Percentiles rank a stretch among this genome's conserved stretches.
phyloP scores from a whole-genome alignment of 495 filamentous ascomycete species.

The Tuber borchii region DNA sequence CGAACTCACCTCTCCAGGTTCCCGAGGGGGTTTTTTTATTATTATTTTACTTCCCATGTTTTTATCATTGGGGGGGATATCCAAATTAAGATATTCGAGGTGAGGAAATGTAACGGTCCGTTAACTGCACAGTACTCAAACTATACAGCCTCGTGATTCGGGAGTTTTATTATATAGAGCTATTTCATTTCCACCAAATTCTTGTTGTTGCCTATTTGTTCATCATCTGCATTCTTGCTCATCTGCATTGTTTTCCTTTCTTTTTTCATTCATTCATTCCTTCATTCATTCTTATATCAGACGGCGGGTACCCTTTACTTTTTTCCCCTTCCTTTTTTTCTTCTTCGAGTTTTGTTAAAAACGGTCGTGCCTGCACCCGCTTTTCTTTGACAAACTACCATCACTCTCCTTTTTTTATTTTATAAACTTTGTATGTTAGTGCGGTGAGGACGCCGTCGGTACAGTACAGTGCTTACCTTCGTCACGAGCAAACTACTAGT shows the following conservation, averaged over 20 bases:
- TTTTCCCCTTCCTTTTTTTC: not conserved
- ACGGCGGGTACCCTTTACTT: not conserved
- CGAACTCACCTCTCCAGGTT: not conserved
- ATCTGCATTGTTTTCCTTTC: not conserved
- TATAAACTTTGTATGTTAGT: not conserved
- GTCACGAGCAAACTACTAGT: not conserved
- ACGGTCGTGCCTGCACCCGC: slow-evolving; percentile 1
- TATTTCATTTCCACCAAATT: slow-evolving; percentile 2
- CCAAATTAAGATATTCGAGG: not conserved
- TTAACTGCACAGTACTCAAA: not conserved
- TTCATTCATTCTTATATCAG: not conserved
- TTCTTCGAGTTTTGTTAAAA: not conserved
- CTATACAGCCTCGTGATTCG: not conserved
- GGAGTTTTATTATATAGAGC: not conserved
- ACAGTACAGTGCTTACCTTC: not conserved
- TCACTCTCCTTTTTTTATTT: not conserved
- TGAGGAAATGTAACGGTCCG: not conserved
- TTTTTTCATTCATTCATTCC: not conserved
- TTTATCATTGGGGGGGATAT: not conserved
- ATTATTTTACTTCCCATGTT: not conserved
- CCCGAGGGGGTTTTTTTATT: not conserved
- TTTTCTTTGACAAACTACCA: not conserved
- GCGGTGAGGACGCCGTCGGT: not conserved
- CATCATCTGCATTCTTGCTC: not conserved
- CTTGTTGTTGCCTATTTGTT: not conserved